phyloP scores from a whole-genome alignment of 805 yeast species.

The Candida lessepsii region DNA sequence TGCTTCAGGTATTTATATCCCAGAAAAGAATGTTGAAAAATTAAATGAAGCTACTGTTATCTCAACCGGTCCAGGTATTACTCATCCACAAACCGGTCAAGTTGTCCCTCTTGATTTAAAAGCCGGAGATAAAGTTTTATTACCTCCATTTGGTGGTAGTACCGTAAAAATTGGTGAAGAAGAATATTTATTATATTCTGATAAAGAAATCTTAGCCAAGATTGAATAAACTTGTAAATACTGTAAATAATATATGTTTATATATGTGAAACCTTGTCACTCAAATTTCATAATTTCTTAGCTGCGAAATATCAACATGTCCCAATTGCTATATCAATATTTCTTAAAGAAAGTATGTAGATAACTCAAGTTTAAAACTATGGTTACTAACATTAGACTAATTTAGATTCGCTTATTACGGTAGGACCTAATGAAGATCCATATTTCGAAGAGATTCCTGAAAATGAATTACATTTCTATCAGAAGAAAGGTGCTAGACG shows the following conservation, averaged over 20 bases:
- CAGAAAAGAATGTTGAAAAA: conserved; percentile 95
- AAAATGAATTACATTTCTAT: conserved; percentile 39
- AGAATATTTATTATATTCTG: conserved; percentile 80
- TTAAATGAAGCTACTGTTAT: conserved; percentile 88
- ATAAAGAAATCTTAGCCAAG: conserved; percentile 92
- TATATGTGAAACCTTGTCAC: not conserved
- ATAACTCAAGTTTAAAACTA: not conserved
- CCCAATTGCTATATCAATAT: conserved; percentile 27
- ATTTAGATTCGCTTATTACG: conserved; percentile 21
- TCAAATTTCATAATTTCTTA: not conserved
- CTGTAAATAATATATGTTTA: not conserved
- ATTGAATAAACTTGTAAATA: conserved; percentile 43
- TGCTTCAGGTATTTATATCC: conserved; percentile 88
- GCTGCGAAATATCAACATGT: conserved; percentile 12
- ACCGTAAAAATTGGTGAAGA: conserved; percentile 85
- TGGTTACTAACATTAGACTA: conserved; percentile 15
- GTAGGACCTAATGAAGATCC: conserved; percentile 37
- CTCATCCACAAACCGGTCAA: conserved; percentile 69
- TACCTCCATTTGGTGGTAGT: conserved; percentile 93
- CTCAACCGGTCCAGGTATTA: conserved; percentile 93
- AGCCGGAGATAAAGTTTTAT: conserved; percentile 91
- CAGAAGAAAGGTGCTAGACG: conserved; percentile 41
- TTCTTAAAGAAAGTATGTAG: conserved; percentile 38
- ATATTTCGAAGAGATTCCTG: conserved; percentile 41
- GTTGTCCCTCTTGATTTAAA: conserved; percentile 70